These are phyloP conservation scores for Colletotrichum melonis DNA, from an alignment of 2,329 filamentous ascomycete genomes.

Conservation along the genomic window DNA sequence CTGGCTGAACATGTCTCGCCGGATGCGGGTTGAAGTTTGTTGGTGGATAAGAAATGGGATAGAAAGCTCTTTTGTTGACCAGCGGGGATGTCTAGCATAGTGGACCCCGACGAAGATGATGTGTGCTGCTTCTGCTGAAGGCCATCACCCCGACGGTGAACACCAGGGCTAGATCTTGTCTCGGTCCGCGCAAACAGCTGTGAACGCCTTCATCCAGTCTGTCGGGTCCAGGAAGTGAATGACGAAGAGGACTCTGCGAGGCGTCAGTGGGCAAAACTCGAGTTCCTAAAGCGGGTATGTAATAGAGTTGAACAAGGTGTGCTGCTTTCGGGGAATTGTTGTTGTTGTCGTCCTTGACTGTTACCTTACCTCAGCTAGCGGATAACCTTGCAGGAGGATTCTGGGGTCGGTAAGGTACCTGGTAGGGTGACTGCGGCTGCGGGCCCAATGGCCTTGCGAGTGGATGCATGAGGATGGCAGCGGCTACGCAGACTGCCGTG, in stretches of 20 bases:
- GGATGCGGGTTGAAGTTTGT: constrained; percentile 19
- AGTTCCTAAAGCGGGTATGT: constrained; percentile 13
- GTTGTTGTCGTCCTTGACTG: not conserved
- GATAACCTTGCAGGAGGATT: not conserved
- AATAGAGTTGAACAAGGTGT: not conserved
- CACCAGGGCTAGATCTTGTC: constrained; percentile 10
- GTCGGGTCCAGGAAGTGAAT: constrained; percentile 19
- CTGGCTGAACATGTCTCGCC: constrained; percentile 24
- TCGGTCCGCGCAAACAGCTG: constrained; percentile 10
- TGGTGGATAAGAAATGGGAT: not conserved
- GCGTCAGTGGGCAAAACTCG: not conserved
- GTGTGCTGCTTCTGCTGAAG: constrained; percentile 5
- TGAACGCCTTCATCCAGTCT: constrained; percentile 28
- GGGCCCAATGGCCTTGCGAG: constrained; percentile 14
- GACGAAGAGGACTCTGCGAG: constrained; percentile 23
- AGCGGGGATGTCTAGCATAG: not conserved
- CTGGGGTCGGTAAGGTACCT: constrained; percentile 1
- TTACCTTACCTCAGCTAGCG: not conserved
- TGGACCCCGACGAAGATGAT: constrained; percentile 7
- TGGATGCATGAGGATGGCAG: constrained; percentile 7
- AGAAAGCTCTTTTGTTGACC: constrained; percentile 18
- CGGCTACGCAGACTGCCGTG: constrained; percentile 34
- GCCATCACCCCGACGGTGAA: not conserved
- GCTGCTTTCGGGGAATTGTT: constrained; percentile 24
- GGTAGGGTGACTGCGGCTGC: constrained; percentile 26